Conservation (phyloP, 2,329 filamentous ascomycete genomes). For the Zymoseptoria pseudotritici region DNA sequence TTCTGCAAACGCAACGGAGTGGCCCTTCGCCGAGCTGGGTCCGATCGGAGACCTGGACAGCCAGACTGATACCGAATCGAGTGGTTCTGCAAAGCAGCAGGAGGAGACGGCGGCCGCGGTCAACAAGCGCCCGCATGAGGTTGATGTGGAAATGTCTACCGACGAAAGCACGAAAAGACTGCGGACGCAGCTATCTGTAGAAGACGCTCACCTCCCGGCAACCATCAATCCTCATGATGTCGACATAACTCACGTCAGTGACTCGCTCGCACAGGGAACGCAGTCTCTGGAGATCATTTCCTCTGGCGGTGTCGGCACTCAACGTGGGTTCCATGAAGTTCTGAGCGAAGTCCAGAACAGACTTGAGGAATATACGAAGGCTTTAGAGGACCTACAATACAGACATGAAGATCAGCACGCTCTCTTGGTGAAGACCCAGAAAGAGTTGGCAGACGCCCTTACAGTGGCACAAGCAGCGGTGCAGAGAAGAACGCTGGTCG, state of each 20-base stretch:
- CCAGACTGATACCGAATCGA: constrained; percentile 26
- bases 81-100: neutral
- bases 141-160: neutral
- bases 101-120: neutral
- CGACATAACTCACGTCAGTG: constrained; percentile 36
- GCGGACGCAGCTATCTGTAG: constrained; percentile 10
- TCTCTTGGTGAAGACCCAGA: constrained; percentile 18
- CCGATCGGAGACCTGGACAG: constrained; percentile 26
- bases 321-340: constrained; percentile 14
- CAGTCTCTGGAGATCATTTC: constrained; percentile 1
- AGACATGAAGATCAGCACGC: constrained; percentile 27
- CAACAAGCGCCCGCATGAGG: constrained; percentile 15
- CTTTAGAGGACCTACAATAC: constrained; percentile 28
- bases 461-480: constrained; percentile 17
- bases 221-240: constrained; percentile 30
- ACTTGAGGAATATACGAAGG: constrained; percentile 23
- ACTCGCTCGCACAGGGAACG: constrained; percentile 32
- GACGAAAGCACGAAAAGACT: constrained; percentile 19
- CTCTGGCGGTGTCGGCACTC: constrained; percentile 9
- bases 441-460: constrained; percentile 23
- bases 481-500: constrained; percentile 14
- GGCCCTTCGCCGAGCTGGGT: constrained; percentile 21
- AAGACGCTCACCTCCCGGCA: constrained; percentile 9
- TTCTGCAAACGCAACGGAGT: constrained; percentile 11
- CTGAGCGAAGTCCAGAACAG: constrained; percentile 19